Evolutionary conservation across 768 basidiomycete genomes (phyloP), one percentile per base, ranked within the genome.

Genomic region (Panaeolus papilionaceus): DNA sequence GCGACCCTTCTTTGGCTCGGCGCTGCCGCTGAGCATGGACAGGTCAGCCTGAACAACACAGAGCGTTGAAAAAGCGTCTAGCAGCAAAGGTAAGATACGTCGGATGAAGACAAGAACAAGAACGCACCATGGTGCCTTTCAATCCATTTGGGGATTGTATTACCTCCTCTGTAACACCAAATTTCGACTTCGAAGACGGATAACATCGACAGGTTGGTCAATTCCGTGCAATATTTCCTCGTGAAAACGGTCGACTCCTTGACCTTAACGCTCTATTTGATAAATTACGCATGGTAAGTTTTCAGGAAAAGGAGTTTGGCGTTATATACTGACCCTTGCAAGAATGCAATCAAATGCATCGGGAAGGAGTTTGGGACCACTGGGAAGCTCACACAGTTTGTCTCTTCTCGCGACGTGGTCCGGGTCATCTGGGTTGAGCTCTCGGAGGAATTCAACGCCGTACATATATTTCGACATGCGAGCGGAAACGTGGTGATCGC

Each of bases 331-430:
- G 67, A 92, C 92, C 73, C 89, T 79, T 7, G 88, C 84, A 47
- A 94, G 81, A 71, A 93, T 92, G 71, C 91, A 93, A 72, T 93
- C 92, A 75, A 93, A 94, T 0, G 92, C 92, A 73, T 94, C 92
- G 11, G 91, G 91, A 12, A 94, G 80, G n/a, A 93, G 80, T 71
- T 85, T 88, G 4, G 92, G 92, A 6, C 92, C 92, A 49, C 89
- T 91, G 1, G 92, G 92, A 64, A 93, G 81, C 72, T 92, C 91
- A 70, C 90, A 91, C 39, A 93, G 81, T 51, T 88, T 83, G 66
- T 88, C 86, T 74, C 85, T 85, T 66, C 92, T 84, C 2, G 84
- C 76, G 62, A 87, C 76, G 71, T 93, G 92, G 51, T 92, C 92
- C 6, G 84, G 83, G 75, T 93, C 89, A 40, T 80, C 80, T 2